phyloP scores from a whole-genome alignment of 257 asterid species.

The Scutellaria baicalensis region DNA sequence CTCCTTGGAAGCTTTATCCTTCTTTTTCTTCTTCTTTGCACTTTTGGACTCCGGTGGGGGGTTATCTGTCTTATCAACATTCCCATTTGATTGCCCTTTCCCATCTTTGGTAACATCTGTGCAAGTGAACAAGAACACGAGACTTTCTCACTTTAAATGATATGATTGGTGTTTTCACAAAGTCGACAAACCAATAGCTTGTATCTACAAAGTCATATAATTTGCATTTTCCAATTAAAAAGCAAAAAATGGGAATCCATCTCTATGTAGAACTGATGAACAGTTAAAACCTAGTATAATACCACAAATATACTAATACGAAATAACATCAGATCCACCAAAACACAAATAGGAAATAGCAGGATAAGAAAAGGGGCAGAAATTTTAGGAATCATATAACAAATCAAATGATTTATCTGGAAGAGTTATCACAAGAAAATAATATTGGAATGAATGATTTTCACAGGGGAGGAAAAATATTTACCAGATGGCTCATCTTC shows the following conservation, averaged over 20 bases:
- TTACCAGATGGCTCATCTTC: constrained; percentile 66
- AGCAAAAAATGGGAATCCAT: no score
- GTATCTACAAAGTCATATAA: no score
- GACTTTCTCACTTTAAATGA: background rate
- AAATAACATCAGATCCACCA: background rate
- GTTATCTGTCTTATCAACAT: constrained; percentile 40
- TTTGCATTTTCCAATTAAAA: no score
- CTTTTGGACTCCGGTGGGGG: constrained; percentile 48
- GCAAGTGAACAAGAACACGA: background rate
- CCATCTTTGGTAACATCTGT: constrained; percentile 38
- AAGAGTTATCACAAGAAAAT: background rate
- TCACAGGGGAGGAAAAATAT: background rate
- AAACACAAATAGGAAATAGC: background rate
- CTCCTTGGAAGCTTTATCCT: constrained; percentile 72
- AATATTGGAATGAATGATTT: background rate
- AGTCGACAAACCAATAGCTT: background rate
- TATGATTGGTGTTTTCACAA: background rate
- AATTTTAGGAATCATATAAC: background rate
- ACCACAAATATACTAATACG: background rate
- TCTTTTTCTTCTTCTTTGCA: constrained; percentile 50
- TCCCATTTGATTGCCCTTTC: constrained; percentile 44
- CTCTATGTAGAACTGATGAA: background rate
- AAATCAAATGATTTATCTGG: background rate
- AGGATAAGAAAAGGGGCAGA: background rate
- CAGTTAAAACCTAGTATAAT: background rate